Conservation (phyloP, 345 rosid species). For the Erodium maritimum region DNA sequence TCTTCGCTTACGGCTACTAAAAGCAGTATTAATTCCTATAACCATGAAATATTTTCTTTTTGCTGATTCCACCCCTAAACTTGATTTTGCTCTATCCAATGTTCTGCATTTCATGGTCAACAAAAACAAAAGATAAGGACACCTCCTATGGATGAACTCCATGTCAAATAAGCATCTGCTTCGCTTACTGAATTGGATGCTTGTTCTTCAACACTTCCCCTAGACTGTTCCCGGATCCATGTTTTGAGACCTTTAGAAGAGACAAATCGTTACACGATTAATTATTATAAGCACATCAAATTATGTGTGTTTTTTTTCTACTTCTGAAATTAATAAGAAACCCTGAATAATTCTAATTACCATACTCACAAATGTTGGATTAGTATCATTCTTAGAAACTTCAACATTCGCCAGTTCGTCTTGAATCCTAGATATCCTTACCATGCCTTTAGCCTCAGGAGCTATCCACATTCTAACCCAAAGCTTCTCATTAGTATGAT, state of each 20-base stretch:
- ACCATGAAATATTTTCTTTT: constrained; percentile 56
- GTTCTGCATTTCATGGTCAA: constrained; percentile 26
- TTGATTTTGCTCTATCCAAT: constrained; percentile 29
- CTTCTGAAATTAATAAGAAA: no score
- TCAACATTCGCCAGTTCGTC: constrained; percentile 1
- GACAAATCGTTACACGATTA: constrained; percentile 10
- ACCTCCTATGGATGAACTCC: constrained; percentile 1
- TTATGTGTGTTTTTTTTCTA: no score
- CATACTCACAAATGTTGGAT: constrained; percentile 29
- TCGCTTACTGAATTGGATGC: constrained; percentile 23
- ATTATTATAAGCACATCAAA: not conserved
- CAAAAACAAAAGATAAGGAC: constrained; percentile 1
- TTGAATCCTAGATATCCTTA: constrained; percentile 4
- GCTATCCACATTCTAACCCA: constrained; percentile 32
- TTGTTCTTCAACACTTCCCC: constrained; percentile 14
- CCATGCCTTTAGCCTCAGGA: constrained; percentile 20
- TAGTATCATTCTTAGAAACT: constrained; percentile 13
- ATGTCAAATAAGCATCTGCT: constrained; percentile 2
- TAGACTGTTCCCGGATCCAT: constrained; percentile 20
- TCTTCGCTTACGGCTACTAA: constrained; percentile 71
- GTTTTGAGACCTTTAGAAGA: constrained; percentile 21
- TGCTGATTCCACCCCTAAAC: constrained; percentile 29
- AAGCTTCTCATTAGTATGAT: constrained; percentile 6
- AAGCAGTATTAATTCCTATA: no score
- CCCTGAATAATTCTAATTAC: no score